phyloP scores from a whole-genome alignment of 306 rosid genomes.

The Cucurbita argyrosperma region DNA sequence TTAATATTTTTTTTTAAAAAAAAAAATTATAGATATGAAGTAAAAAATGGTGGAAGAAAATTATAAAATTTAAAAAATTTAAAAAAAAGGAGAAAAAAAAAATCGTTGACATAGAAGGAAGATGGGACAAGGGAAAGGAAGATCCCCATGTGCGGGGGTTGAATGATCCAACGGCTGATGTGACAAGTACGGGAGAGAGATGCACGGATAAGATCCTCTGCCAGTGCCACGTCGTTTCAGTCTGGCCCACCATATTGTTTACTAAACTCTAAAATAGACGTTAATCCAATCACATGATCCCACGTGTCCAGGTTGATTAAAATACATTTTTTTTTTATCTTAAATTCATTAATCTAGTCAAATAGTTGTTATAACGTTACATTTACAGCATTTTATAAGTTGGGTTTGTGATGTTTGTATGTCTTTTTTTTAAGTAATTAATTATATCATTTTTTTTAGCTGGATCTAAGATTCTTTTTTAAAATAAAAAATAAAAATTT shows the following conservation, averaged over 20 bases:
- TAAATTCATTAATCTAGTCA: neutral
- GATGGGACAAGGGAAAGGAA: neutral
- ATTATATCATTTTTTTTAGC: neutral
- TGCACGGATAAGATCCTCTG: slow-evolving; percentile 5
- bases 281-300: neutral
- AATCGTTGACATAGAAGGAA: neutral
- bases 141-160: slow-evolving; percentile 6
- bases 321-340: neutral
- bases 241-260: neutral
- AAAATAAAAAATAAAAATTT: too few relatives aligned
- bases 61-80: too few relatives aligned
- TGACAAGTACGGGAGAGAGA: neutral
- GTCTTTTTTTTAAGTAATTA: neutral
- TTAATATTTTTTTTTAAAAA: too few relatives aligned
- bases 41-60: too few relatives aligned
- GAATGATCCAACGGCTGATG: slow-evolving; percentile 8
- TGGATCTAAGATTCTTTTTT: neutral
- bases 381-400: neutral
- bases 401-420: neutral
- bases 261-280: neutral
- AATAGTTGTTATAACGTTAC: neutral
- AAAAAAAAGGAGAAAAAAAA: neutral
- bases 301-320: neutral
- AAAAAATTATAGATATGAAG: too few relatives aligned
- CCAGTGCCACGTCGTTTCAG: slow-evolving; percentile 1